These are phyloP conservation scores for Diplodia sapinea DNA, from an alignment of 2,329 filamentous ascomycete species.

Conservation along the genomic window DNA sequence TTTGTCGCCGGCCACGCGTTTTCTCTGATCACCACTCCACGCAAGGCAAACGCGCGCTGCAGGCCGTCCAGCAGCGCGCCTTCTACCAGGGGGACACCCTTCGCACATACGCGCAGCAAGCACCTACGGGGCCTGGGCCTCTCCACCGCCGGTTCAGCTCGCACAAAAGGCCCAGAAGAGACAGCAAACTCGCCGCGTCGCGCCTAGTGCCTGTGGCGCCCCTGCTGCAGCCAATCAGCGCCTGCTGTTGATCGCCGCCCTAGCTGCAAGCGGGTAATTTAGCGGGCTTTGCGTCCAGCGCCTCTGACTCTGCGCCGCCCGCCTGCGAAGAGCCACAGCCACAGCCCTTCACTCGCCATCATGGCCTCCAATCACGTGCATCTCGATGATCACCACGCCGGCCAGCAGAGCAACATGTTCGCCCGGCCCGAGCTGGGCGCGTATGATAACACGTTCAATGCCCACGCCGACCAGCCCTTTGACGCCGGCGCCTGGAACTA, in stretches of 20 bases:
- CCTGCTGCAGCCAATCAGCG: conserved; percentile 14
- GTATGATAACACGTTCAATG: conserved; percentile 35
- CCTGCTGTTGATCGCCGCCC: background rate
- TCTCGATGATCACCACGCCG: conserved; percentile 30
- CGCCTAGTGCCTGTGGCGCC: conserved; percentile 21
- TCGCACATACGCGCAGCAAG: conserved; percentile 21
- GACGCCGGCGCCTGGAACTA: conserved; percentile 23
- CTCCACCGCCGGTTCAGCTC: conserved; percentile 27
- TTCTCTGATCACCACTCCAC: conserved; percentile 30
- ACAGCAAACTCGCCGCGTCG: conserved; percentile 26
- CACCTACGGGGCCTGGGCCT: conserved; percentile 27
- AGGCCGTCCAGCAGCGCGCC: conserved; percentile 28
- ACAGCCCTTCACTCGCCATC: background rate
- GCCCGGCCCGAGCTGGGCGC: conserved; percentile 19
- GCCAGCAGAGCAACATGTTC: conserved; percentile 30
- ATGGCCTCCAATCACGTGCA: conserved; percentile 35
- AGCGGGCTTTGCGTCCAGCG: conserved; percentile 20
- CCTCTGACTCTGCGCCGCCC: conserved; percentile 14
- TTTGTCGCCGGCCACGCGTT: conserved; percentile 21
- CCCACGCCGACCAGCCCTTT: conserved; percentile 41
- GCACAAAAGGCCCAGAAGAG: conserved; percentile 20
- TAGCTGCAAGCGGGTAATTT: conserved; percentile 23
- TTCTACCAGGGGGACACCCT: conserved; percentile 27
- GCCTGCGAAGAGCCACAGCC: conserved; percentile 3
- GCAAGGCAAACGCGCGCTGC: conserved; percentile 28